These are phyloP conservation scores for Macrophomina phaseolina DNA, from an alignment of 2,329 filamentous ascomycete genomes.

Conservation along the genomic window DNA sequence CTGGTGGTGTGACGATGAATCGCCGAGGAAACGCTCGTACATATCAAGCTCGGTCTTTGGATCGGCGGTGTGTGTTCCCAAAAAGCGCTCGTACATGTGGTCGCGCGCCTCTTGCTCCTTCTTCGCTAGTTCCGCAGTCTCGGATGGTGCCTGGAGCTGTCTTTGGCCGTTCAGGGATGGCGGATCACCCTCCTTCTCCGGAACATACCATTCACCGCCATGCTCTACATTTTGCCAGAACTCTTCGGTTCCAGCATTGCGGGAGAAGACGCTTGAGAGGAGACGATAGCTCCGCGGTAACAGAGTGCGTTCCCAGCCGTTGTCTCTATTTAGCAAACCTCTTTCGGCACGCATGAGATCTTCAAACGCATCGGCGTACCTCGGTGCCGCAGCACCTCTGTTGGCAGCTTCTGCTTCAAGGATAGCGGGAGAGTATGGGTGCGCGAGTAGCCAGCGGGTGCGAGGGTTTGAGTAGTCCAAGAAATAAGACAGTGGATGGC, in stretches of 20 bases:
- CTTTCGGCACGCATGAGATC: slow-evolving; percentile 57
- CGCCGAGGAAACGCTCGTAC: slow-evolving; percentile 57
- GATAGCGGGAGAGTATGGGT: slow-evolving; percentile 59
- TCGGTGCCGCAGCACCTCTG: slow-evolving; percentile 54
- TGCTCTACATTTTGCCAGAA: slow-evolving; percentile 22
- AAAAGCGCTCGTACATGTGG: slow-evolving; percentile 54
- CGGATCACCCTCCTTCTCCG: not conserved
- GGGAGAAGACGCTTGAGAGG: slow-evolving; percentile 19
- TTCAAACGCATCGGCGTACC: slow-evolving; percentile 58
- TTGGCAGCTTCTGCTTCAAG: slow-evolving; percentile 55
- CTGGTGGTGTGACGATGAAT: slow-evolving; percentile 29
- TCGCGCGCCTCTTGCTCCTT: not conserved
- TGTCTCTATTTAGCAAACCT: not conserved
- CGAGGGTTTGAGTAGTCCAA: slow-evolving; percentile 18
- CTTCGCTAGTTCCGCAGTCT: not conserved
- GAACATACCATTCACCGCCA: slow-evolving; percentile 21
- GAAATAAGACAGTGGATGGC: slow-evolving; percentile 13
- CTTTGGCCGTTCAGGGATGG: not conserved
- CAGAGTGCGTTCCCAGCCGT: slow-evolving; percentile 46
- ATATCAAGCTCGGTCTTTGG: slow-evolving; percentile 58
- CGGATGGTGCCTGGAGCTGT: not conserved
- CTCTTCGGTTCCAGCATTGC: slow-evolving; percentile 36
- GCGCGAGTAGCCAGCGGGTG: slow-evolving; percentile 22
- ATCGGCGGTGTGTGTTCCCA: slow-evolving; percentile 34
- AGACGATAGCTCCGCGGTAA: slow-evolving; percentile 40